phyloP scores from a whole-genome alignment of 208 protist genomes.

The Crithidia bombi region DNA sequence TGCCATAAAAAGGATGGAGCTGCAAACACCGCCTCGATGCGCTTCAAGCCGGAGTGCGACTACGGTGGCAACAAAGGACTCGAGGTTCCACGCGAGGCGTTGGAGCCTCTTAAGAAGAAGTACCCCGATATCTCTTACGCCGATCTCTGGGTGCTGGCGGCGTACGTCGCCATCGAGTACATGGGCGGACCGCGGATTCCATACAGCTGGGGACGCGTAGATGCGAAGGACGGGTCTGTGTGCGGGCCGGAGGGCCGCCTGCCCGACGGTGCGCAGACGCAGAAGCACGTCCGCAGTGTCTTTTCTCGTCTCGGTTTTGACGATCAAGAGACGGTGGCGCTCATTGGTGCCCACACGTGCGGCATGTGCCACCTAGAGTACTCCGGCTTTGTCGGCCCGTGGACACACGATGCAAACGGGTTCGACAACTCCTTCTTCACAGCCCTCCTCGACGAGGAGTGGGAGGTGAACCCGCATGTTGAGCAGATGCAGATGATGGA shows the following conservation, averaged over 20 bases:
- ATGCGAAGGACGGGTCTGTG: constrained; percentile 69
- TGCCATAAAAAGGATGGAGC: constrained; percentile 63
- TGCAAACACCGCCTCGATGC: constrained; percentile 79
- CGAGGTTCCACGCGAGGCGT: constrained; percentile 66
- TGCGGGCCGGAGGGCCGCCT: constrained; percentile 87
- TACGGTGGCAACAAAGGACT: constrained; percentile 91
- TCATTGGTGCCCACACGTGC: constrained; percentile 92
- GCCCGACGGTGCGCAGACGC: constrained; percentile 81
- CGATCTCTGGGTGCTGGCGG: constrained; percentile 92
- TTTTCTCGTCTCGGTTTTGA: constrained; percentile 94
- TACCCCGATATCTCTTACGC: constrained; percentile 92
- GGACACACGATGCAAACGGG: constrained; percentile 88
- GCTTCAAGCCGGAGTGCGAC: constrained; percentile 76
- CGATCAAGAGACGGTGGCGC: constrained; percentile 93
- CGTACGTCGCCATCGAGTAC: constrained; percentile 90
- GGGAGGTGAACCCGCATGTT: constrained; percentile 71
- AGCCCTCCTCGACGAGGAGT: constrained; percentile 82
- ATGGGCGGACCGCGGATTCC: constrained; percentile 91
- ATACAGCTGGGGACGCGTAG: constrained; percentile 84
- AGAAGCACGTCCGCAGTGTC: constrained; percentile 82
- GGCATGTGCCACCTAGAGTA: constrained; percentile 90
- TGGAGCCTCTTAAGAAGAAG: constrained; percentile 91
- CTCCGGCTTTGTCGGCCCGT: constrained; percentile 89
- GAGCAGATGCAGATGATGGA: constrained; percentile 85
- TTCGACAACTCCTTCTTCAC: constrained; percentile 95